Evolutionary conservation across 805 yeast species (phyloP).

Genomic region (Candida michaelii): DNA sequence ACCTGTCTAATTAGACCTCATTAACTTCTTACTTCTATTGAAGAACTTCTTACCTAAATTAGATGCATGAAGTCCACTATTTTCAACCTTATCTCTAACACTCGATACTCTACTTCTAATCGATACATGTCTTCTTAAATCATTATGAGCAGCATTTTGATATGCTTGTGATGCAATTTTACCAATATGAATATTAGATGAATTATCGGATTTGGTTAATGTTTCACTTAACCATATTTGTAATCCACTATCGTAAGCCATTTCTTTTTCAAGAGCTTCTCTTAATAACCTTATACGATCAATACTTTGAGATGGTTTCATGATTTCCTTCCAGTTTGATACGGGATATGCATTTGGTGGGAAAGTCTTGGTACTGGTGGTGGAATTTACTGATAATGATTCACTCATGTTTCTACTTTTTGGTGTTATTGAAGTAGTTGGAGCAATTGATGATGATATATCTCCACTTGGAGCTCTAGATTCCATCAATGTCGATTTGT

Average conservation of each 20-base stretch:
- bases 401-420: conserved; percentile 12
- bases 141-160: conserved; percentile 59
- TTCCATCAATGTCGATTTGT: no score
- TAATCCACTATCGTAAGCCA: conserved; percentile 55
- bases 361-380: conserved; percentile 10
- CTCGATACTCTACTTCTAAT: conserved; percentile 48
- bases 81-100: conserved; percentile 50
- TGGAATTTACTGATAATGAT: conserved; percentile 12
- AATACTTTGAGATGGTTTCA: conserved; percentile 38
- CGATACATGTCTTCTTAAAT: conserved; percentile 50
- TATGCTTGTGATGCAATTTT: conserved; percentile 64
- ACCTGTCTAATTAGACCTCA: conserved; percentile 13
- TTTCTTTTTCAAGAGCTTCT: conserved; percentile 43
- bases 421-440: conserved; percentile 8
- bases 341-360: conserved; percentile 30
- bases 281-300: conserved; percentile 42
- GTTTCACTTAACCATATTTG: conserved; percentile 54
- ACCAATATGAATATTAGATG: conserved; percentile 45
- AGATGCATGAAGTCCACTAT: conserved; percentile 50
- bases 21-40: conserved; percentile 54
- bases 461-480: background rate
- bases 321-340: conserved; percentile 42
- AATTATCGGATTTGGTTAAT: conserved; percentile 35
- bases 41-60: conserved; percentile 55
- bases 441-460: conserved; percentile 9